These are phyloP conservation scores for Lachnellula arida DNA, from an alignment of 2,329 filamentous ascomycete genomes.

Conservation along the genomic window DNA sequence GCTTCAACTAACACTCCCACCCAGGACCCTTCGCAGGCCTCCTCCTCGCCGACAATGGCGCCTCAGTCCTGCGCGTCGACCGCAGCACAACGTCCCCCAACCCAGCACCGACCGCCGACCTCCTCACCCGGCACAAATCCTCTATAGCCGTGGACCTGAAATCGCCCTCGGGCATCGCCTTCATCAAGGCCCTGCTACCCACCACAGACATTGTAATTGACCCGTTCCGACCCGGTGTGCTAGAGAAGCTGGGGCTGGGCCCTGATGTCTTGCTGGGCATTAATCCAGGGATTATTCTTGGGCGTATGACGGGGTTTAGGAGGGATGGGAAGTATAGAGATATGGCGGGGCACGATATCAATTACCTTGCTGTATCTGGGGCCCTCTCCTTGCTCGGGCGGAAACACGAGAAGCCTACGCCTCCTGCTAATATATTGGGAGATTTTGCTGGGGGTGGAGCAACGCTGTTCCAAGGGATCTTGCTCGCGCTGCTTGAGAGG, in stretches of 20 bases:
- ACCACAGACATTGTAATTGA: conserved; percentile 80
- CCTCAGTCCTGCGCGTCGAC: conserved; percentile 83
- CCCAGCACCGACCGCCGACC: conserved; percentile 57
- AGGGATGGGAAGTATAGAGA: conserved; percentile 76
- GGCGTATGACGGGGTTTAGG: conserved; percentile 84
- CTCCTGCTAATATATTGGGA: conserved; percentile 78
- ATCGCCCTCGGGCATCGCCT: conserved; percentile 52
- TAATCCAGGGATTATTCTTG: conserved; percentile 76
- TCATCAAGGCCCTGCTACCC: conserved; percentile 62
- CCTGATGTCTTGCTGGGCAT: conserved; percentile 59
- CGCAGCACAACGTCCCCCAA: conserved; percentile 41
- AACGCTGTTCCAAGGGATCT: conserved; percentile 73
- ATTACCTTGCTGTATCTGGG: conserved; percentile 87
- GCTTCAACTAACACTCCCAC: conserved; percentile 23
- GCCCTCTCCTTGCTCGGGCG: conserved; percentile 73
- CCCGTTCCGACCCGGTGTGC: conserved; percentile 84
- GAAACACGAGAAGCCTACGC: conserved; percentile 62
- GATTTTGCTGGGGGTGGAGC: conserved; percentile 91
- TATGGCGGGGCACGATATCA: conserved; percentile 96
- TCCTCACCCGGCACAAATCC: conserved; percentile 74
- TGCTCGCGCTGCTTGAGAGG: conserved; percentile 71
- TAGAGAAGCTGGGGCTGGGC: conserved; percentile 77
- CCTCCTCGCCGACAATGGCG: conserved; percentile 84
- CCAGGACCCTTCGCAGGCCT: conserved; percentile 83
- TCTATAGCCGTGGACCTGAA: conserved; percentile 81